A percentile compares a stretch with the other conserved stretches of the same genome.
These are phyloP conservation scores for Brachypodium distachyon DNA, from an alignment of 202 grass and related monocot species.

Conservation along the genomic window DNA sequence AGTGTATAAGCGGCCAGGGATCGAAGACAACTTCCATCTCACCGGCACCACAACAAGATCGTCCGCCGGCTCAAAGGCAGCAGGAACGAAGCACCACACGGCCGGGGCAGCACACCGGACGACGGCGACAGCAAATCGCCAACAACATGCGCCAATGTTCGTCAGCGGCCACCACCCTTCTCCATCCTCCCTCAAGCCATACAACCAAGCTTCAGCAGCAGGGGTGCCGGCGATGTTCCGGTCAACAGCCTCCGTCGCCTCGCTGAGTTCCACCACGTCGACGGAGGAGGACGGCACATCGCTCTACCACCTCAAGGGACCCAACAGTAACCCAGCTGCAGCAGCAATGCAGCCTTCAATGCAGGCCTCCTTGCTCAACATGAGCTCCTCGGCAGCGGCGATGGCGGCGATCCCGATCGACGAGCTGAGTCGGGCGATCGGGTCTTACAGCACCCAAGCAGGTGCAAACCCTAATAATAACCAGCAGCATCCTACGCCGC, in stretches of 20 bases:
- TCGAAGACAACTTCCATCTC: constrained; percentile 63
- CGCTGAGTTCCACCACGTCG: constrained; percentile 56
- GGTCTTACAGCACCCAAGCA: constrained; percentile 42
- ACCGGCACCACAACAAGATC: constrained; percentile 32
- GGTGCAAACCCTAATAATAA: constrained; percentile 34
- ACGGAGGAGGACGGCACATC: constrained; percentile 65
- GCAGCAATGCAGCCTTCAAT: constrained; percentile 26
- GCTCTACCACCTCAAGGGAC: constrained; percentile 36
- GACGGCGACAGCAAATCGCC: background rate
- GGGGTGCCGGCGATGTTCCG: constrained; percentile 13
- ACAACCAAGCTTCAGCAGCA: constrained; percentile 4
- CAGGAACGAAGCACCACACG: constrained; percentile 2
- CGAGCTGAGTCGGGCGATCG: constrained; percentile 69
- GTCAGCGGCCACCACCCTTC: constrained; percentile 18
- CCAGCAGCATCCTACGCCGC: background rate
- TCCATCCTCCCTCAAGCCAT: constrained; percentile 24
- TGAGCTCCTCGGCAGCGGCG: constrained; percentile 31
- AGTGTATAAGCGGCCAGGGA: constrained; percentile 77
- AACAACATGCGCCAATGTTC: constrained; percentile 21
- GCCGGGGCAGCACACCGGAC: background rate
- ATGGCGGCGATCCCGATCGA: constrained; percentile 53
- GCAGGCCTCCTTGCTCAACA: constrained; percentile 48
- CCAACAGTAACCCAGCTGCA: constrained; percentile 14
- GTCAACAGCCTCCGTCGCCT: constrained; percentile 37
- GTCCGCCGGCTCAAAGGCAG: constrained; percentile 39